Conservation (phyloP, 257 asterid genomes). For the Coffea canephora region DNA sequence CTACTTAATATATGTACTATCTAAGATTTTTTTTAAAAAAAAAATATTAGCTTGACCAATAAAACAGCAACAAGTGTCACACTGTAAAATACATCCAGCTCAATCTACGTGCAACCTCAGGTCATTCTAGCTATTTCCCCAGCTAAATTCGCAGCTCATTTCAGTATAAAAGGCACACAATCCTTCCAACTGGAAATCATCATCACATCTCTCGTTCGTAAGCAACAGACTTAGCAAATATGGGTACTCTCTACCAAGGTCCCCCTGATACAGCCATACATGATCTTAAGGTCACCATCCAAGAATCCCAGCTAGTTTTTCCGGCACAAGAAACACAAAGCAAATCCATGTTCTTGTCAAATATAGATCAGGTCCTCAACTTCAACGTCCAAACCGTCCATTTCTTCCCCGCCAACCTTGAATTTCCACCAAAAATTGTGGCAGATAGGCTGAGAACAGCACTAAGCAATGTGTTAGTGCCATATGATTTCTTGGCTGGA, state of each 20-base stretch:
- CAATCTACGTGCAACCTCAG: neutral
- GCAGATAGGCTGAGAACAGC: conserved; percentile 43
- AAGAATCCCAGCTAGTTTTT: conserved; percentile 42
- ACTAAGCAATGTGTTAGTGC: conserved; percentile 38
- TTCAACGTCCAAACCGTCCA: conserved; percentile 77
- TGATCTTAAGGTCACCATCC: conserved; percentile 60
- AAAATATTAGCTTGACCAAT: neutral
- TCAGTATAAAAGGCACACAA: conserved; percentile 15
- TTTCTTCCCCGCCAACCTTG: conserved; percentile 55
- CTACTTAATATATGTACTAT: too few species aligned
- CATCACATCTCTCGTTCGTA: neutral
- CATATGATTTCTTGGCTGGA: conserved; percentile 70
- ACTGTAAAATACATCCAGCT: neutral
- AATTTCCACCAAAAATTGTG: conserved; percentile 47
- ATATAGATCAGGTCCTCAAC: conserved; percentile 72
- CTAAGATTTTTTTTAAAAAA: too few species aligned
- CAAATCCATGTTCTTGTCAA: conserved; percentile 49
- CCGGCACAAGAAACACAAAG: conserved; percentile 37
- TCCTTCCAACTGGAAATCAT: neutral
- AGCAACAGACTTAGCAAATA: conserved; percentile 3
- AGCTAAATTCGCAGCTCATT: neutral
- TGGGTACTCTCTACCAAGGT: conserved; percentile 42
- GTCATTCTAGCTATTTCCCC: neutral
- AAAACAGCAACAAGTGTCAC: neutral
- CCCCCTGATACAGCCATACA: conserved; percentile 33